Percentiles rank a stretch among this genome's conserved stretches.
Evolutionary conservation across 805 yeast genomes (phyloP).

Genomic region (Sugiyamaella chiloensis): DNA sequence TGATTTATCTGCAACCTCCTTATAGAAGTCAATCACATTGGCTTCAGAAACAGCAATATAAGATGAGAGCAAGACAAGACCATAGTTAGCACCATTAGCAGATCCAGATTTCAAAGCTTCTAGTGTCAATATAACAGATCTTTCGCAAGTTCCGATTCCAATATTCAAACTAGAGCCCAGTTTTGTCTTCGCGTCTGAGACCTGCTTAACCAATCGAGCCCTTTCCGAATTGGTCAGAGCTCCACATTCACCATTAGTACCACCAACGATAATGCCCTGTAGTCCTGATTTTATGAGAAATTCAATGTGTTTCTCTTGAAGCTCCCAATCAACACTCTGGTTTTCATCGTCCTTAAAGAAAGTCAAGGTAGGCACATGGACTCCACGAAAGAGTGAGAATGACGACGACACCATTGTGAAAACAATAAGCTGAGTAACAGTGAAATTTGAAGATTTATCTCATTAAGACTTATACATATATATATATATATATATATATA

Average conservation of each 20-base stretch:
- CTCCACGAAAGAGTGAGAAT: no score
- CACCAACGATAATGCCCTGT: neutral
- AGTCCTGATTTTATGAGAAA: conserved; percentile 1
- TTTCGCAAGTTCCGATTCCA: neutral
- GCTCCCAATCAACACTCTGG: neutral
- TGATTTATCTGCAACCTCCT: conserved; percentile 1
- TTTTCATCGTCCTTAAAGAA: neutral
- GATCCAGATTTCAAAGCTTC: neutral
- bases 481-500: no score
- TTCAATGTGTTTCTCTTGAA: neutral
- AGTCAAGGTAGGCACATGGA: neutral
- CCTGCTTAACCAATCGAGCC: neutral
- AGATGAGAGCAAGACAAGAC: neutral
- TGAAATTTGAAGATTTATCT: no score
- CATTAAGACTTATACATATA: no score
- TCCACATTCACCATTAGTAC: conserved; percentile 1
- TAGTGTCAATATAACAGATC: neutral
- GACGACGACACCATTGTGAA: no score
- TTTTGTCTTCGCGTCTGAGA: neutral
- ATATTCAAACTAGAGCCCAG: neutral
- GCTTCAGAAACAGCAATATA: neutral
- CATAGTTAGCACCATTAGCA: neutral
- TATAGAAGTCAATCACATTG: neutral
- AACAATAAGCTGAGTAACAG: no score
- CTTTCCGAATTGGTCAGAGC: neutral